Conservation (phyloP, 2,329 filamentous ascomycete genomes). For the Aspergillus sp. region DNA sequence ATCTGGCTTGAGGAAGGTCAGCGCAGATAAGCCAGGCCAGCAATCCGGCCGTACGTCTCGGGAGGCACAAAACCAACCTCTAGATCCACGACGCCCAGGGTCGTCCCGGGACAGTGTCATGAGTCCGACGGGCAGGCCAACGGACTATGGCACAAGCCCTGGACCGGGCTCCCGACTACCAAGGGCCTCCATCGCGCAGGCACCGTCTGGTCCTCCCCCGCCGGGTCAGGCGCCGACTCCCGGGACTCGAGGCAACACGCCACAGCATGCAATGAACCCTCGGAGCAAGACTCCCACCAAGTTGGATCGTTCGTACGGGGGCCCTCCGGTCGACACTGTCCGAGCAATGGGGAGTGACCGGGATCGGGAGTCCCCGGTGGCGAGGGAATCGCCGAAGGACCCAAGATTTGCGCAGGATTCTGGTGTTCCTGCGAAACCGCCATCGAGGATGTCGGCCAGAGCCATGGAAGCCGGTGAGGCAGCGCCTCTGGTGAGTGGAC, state of each 20-base stretch:
- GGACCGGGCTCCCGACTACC: constrained; percentile 58
- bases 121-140: constrained; percentile 24
- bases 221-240: constrained; percentile 64
- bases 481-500: constrained; percentile 42
- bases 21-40: constrained; percentile 42
- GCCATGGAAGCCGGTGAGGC: constrained; percentile 49
- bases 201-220: constrained; percentile 63
- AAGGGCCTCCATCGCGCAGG: constrained; percentile 58
- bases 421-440: constrained; percentile 58
- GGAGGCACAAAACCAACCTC: constrained; percentile 39
- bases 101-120: constrained; percentile 46
- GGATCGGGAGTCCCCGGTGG: constrained; percentile 48
- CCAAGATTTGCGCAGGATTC: constrained; percentile 41
- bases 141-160: constrained; percentile 30
- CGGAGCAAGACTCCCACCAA: constrained; percentile 54
- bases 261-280: constrained; percentile 27
- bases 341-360: constrained; percentile 47
- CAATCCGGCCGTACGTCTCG: constrained; percentile 42
- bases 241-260: constrained; percentile 51
- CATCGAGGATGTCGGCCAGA: constrained; percentile 41
- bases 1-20: constrained; percentile 42
- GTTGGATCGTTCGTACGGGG: constrained; percentile 43
- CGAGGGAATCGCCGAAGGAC: constrained; percentile 43
- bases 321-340: constrained; percentile 42
- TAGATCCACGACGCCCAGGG: constrained; percentile 40